Percentiles rank a stretch among this genome's conserved stretches.
Conservation (phyloP, 495 filamentous ascomycete species). For the Echria macrotheca region DNA sequence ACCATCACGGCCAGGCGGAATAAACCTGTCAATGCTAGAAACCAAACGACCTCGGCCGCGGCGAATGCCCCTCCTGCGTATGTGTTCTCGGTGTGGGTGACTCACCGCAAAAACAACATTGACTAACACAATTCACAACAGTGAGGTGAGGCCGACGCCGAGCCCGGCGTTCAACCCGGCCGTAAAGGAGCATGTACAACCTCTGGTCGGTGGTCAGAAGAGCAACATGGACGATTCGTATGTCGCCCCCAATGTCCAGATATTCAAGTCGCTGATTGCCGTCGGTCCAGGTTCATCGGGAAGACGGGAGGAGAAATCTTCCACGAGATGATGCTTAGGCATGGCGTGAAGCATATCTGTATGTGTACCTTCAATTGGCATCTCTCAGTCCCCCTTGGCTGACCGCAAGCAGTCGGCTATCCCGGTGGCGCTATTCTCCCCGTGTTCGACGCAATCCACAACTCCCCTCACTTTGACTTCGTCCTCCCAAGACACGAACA, state of each 20-base stretch:
- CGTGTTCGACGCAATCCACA: conserved; percentile 78
- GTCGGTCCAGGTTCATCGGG: conserved; percentile 70
- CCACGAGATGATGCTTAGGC: conserved; percentile 97
- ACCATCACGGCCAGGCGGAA: conserved; percentile 27
- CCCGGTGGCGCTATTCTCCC: conserved; percentile 78
- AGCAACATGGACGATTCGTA: conserved; percentile 73
- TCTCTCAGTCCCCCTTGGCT: conserved; percentile 12
- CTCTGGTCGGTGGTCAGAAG: conserved; percentile 55
- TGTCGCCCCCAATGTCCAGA: conserved; percentile 32
- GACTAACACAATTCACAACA: conserved; percentile 25
- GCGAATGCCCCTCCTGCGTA: conserved; percentile 19
- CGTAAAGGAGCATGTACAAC: conserved; percentile 56
- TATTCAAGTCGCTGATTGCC: too few relatives aligned
- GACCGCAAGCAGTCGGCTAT: conserved; percentile 53
- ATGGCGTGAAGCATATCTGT: conserved; percentile 89
- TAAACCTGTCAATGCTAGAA: conserved; percentile 27
- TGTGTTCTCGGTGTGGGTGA: conserved; percentile 13
- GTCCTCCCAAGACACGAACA: conserved; percentile 75
- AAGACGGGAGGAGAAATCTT: conserved; percentile 95
- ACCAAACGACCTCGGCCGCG: conserved; percentile 33
- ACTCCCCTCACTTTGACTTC: conserved; percentile 71
- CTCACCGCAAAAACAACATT: conserved; percentile 12
- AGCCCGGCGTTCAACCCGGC: conserved; percentile 64
- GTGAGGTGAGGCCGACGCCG: conserved; percentile 46
- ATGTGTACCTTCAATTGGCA: conserved; percentile 33